A percentile compares a stretch with the other conserved stretches of the same genome.
These are phyloP conservation scores for Ceratocystis destructans DNA, from an alignment of 2,329 filamentous ascomycete species.

Conservation along the genomic window DNA sequence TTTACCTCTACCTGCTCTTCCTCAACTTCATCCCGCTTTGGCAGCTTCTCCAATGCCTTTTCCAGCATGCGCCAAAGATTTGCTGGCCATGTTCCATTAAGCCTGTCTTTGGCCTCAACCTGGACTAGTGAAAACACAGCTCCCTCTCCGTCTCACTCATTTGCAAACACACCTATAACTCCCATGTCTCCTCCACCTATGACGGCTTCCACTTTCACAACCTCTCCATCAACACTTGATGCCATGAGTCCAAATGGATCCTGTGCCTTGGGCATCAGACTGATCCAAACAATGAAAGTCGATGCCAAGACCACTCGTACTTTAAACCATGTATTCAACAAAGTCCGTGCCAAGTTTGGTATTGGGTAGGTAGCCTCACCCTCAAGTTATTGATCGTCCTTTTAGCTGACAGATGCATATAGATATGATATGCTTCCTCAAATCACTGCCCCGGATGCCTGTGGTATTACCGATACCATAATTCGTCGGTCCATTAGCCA, in stretches of 20 bases:
- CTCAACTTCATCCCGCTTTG: slow-evolving; percentile 24
- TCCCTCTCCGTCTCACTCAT: slow-evolving; percentile 21
- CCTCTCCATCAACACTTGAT: slow-evolving; percentile 27
- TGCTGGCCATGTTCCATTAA: slow-evolving; percentile 3
- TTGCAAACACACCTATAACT: slow-evolving; percentile 28
- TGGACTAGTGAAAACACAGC: slow-evolving; percentile 4
- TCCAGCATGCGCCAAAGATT: slow-evolving; percentile 26
- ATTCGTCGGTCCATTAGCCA: slow-evolving; percentile 44
- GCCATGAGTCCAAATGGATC: slow-evolving; percentile 26
- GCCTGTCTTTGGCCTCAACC: slow-evolving; percentile 1
- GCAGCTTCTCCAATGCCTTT: slow-evolving; percentile 24
- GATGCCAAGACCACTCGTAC: slow-evolving; percentile 35
- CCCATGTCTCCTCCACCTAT: slow-evolving; percentile 32
- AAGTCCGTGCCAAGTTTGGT: slow-evolving; percentile 35
- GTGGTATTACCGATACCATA: slow-evolving; percentile 37
- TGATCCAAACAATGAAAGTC: slow-evolving; percentile 37
- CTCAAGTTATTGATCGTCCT: not conserved
- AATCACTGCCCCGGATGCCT: slow-evolving; percentile 31
- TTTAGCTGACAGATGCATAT: not conserved
- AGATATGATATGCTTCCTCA: slow-evolving; percentile 34
- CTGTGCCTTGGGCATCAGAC: slow-evolving; percentile 35
- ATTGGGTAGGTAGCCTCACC: slow-evolving; percentile 21
- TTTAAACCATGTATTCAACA: slow-evolving; percentile 36
- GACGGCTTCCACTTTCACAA: slow-evolving; percentile 37
- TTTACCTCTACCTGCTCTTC: slow-evolving; percentile 16